Conservation (phyloP, 768 basidiomycete genomes). For the Lyophyllum decastes region DNA sequence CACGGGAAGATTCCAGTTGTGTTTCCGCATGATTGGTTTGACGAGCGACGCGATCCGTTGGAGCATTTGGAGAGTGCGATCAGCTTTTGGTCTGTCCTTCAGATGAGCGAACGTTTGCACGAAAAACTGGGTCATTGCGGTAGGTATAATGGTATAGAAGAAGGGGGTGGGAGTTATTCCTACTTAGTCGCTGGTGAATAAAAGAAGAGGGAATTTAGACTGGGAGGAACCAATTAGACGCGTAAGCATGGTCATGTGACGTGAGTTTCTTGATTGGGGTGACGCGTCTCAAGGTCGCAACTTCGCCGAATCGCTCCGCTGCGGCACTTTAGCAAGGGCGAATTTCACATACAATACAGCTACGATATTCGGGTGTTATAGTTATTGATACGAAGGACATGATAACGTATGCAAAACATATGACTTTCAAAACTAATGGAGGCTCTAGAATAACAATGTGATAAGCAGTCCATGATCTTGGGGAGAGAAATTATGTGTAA, state of each 20-base stretch:
- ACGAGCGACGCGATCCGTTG: slow-evolving; percentile 76
- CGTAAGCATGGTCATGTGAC: slow-evolving; percentile 12
- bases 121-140: slow-evolving; percentile 54
- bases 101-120: slow-evolving; percentile 73
- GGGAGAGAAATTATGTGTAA: slow-evolving; percentile 1
- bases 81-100: slow-evolving; percentile 63
- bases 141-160: background rate
- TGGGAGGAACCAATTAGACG: background rate
- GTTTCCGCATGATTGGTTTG: slow-evolving; percentile 92
- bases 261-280: background rate
- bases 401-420: background rate
- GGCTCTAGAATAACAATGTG: background rate
- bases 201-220: background rate
- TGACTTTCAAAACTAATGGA: background rate
- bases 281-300: background rate
- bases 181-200: background rate
- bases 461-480: background rate
- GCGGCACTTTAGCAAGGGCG: no score
- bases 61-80: slow-evolving; percentile 68
- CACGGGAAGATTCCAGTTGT: slow-evolving; percentile 74
- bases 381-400: background rate
- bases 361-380: background rate
- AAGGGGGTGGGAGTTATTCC: background rate
- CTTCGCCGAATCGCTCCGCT: background rate
- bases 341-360: background rate